Base-by-base conservation (phyloP, 352 stramenopile genomes). In the Phytophthora agathidicida region DNA sequence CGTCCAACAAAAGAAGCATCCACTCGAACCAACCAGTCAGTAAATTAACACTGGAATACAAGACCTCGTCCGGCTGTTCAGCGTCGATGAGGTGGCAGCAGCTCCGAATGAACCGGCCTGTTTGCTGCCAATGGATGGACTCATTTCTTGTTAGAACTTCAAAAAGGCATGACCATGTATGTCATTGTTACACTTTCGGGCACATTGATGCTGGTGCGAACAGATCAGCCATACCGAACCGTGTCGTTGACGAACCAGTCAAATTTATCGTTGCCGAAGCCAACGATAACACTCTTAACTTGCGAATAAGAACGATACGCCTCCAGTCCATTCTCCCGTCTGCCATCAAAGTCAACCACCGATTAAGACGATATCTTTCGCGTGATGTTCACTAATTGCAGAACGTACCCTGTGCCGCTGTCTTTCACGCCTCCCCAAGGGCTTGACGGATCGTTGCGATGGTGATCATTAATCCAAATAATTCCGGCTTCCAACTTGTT, bases 381-480 rank as follows among this genome's bases (percentile, higher is more conserved):
- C n/a, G n/a, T n/a, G n/a, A n/a, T n/a, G n/a, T n/a, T n/a, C n/a
- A n/a, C n/a, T n/a, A n/a, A n/a, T n/a, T n/a, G n/a, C 2, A 24
- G 20, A 28, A 49, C 50, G 44, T 38, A 83, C 74, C 83, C 83
- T 33, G 88, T 75, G 51, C 83, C 81, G 44, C 73, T 88, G 39
- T 81, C 65, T 57, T 92, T 90, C 57, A 83, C 82, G 23, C 83
- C 83, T 39, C 83, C 83, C 69, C 89, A 93, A 5, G 79, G 75
- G 41, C 72, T 82, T 17, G 74, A 84, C 24, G 74, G 72, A 36
- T 82, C 74, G 42, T 84, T 84, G 17, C 74, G 74, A 30, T 82
- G 74, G 43, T 80, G 83, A 39, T 96, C 90, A 58, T 97, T 98
- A 1, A 98, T 69, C 65, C 91, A 95, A 39, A 98, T 85, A 31